Base-by-base conservation (phyloP, 2,329 filamentous ascomycete genomes). In the Ceratocystis lukuohia region DNA sequence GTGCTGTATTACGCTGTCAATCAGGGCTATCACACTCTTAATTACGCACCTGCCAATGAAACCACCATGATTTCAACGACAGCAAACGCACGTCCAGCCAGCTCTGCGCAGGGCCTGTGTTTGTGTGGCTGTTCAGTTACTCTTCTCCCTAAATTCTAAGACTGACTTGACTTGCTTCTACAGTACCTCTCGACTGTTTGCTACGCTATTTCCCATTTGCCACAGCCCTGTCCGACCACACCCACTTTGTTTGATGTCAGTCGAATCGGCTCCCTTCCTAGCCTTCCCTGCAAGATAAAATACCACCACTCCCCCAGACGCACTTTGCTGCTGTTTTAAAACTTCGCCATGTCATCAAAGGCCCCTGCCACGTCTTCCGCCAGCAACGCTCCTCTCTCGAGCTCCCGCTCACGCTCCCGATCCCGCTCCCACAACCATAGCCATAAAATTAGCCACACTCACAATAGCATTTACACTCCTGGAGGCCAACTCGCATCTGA, bases 401-500 rank as follows among this genome's bases (percentile, higher is more conserved):
- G 59, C 59, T 62, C 41, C 56, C n/a, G 25, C 33, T 62, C 41
- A 28, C n/a, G 25, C 56, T 28, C 56, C 30, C 59, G 59, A n/a
- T 62, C 59, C 59, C 41, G 33, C 20, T 12, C 59, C 30, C 25
- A 57, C 10, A 30, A 15, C 22, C 50, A 56, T 7, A 56, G 5
- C 25, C 20, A 56, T 7, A n/a, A 48, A n/a, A 8, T 28, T 15
- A 25, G 8, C 7, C 50, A 30, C 8, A 56, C 12, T 25, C 22
- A 57, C 22, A 30, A 28, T 28, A 15, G 20, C 20, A 12, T 53
- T 22, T 53, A 48, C 17, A 46, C 64, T 25, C n/a, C 50, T 30
- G 37, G 4, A 33, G 28, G 45, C 33, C 7, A 30, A 7, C 22
- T n/a, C 33, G 45, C 25, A 6, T 33, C 37, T 5, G 30, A 59